Evolutionary conservation across 306 rosid genomes (phyloP), one percentile per base, ranked within the genome.

Genomic region (Vigna mungo): DNA sequence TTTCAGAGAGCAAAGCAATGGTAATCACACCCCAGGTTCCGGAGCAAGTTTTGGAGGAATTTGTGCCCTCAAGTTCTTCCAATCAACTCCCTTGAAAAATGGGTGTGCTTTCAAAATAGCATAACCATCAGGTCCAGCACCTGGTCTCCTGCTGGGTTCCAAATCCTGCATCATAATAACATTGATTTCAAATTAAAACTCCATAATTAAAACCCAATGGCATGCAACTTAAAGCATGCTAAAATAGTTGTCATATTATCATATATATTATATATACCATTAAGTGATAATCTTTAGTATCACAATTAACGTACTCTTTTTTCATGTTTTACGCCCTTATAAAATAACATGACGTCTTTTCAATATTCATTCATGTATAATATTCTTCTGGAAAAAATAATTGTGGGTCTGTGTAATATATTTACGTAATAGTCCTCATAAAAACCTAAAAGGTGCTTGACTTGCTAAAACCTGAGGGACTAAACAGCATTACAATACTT

Each of bases 61-160:
- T 79, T 84, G 88, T 20, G 68, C 65, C 80, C 93, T 89, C 58
- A 93, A 68, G 74, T 86, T 87, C 65, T 79, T 65, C 99, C 99
- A 96, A 83, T 90, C 92, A 55, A 96, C 69, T 23, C 92, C 90
- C 84, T 85, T 91, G 76, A 96, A 96, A 89, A 96, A 96, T 15
- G 93, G 92, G 81, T 96, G 99, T 47, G 46, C 74, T 83, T 93
- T 93, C 82, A 96, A 84, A 76, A 77, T 83, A 54, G 85, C 82
- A 77, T 96, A 96, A 71, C 97, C 99, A 69, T 85, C 97, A 12
- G 89, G 80, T 79, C 99, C 96, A 15, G 97, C 96, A 49, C 98
- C 99, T 3, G 96, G 99, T 84, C 99, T 87, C 83, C 87, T 86
- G 79, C 80, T 74, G 48, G 99, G 96, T 76, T 96, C 97, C 78